Evolutionary conservation across 2,329 filamentous ascomycete species (phyloP).

Genomic region (Diaporthe caulivora): DNA sequence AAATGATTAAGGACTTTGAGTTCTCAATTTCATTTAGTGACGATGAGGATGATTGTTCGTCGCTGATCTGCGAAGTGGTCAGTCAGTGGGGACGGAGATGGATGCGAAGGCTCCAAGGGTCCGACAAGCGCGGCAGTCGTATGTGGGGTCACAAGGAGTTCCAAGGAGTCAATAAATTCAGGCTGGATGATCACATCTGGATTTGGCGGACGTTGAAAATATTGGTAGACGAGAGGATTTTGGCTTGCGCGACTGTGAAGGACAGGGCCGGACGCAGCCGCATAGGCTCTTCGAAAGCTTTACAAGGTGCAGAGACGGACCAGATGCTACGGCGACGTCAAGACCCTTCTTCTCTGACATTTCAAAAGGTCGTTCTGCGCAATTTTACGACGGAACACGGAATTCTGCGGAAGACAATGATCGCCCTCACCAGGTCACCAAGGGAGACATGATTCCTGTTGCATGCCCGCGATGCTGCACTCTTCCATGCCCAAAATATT

Average conservation of each 20-base stretch:
- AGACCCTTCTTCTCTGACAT: not conserved
- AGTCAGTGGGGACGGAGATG: not conserved
- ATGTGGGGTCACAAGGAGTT: slow-evolving; percentile 26
- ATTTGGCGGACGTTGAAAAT: not conserved
- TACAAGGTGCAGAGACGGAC: not conserved
- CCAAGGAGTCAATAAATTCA: not conserved
- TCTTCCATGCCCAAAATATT: slow-evolving; percentile 34
- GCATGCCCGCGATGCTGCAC: slow-evolving; percentile 39
- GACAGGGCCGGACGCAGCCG: no score
- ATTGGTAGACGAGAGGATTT: not conserved
- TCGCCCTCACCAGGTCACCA: slow-evolving; percentile 39
- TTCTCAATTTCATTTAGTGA: not conserved
- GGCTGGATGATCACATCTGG: not conserved
- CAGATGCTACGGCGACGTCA: no score
- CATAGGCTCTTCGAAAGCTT: not conserved
- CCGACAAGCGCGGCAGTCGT: not conserved
- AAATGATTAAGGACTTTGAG: not conserved
- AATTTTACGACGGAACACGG: slow-evolving; percentile 38
- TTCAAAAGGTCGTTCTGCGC: slow-evolving; percentile 33
- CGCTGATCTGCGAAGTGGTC: not conserved
- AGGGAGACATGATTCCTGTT: slow-evolving; percentile 40
- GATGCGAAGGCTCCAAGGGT: not conserved
- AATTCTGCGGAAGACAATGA: slow-evolving; percentile 32
- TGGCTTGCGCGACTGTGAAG: not conserved
- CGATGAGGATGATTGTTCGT: not conserved